phyloP scores from a whole-genome alignment of 2,329 filamentous ascomycete genomes.

The Aplosporella prunicola region DNA sequence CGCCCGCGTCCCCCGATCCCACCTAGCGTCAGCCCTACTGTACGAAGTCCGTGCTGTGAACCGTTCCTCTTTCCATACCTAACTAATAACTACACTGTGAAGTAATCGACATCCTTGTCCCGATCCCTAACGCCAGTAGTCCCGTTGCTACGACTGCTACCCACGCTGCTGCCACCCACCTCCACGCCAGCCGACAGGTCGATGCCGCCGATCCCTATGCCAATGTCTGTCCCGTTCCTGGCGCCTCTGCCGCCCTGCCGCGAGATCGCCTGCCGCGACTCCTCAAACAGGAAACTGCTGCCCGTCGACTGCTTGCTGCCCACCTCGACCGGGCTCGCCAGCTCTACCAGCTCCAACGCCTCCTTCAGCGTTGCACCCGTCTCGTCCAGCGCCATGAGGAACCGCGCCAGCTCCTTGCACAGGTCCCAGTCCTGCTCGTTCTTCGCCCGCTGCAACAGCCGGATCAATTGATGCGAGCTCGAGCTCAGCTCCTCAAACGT shows the following conservation, averaged over 20 bases:
- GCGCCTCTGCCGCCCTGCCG: conserved; percentile 1
- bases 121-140: neutral
- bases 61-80: no score
- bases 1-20: no score
- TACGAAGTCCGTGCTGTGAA: no score
- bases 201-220: conserved; percentile 9
- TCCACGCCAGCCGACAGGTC: conserved; percentile 4
- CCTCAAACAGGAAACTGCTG: conserved; percentile 25
- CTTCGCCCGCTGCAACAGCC: conserved; percentile 71
- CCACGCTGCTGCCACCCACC: conserved; percentile 5
- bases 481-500: conserved; percentile 55
- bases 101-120: no score
- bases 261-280: conserved; percentile 1
- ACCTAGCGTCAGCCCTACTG: no score
- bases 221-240: conserved; percentile 2
- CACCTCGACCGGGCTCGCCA: conserved; percentile 21
- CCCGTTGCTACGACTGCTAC: conserved; percentile 2
- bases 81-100: no score
- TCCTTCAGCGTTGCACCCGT: conserved; percentile 69
- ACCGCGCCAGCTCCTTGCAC: conserved; percentile 90
- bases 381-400: conserved; percentile 84
- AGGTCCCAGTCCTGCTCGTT: conserved; percentile 86
- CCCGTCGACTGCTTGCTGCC: conserved; percentile 8
- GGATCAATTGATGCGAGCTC: conserved; percentile 67
- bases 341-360: conserved; percentile 49